Evolutionary conservation across 345 rosid species (phyloP).

Genomic region (Eucalyptus camaldulensis): DNA sequence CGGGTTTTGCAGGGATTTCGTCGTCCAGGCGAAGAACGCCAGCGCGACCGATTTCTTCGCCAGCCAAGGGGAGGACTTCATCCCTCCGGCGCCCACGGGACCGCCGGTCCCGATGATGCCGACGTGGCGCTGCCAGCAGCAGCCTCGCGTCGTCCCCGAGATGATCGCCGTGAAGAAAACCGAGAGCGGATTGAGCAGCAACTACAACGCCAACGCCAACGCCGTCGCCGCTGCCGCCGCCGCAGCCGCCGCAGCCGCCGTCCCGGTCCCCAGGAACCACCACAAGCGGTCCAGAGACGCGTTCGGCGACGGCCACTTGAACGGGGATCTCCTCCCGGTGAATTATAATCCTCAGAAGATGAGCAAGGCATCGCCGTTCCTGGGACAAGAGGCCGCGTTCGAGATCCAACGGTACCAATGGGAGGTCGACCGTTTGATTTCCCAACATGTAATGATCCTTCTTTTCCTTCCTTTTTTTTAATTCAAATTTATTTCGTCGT

Average conservation of each 20-base stretch:
- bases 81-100: neutral
- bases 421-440: slow-evolving; percentile 42
- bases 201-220: neutral
- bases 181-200: neutral
- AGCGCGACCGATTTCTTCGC: neutral
- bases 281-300: slow-evolving; percentile 19
- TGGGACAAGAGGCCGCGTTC: slow-evolving; percentile 17
- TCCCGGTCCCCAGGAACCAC: neutral
- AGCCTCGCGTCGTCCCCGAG: neutral
- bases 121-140: neutral
- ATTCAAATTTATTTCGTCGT: neutral
- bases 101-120: neutral
- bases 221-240: neutral
- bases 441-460: slow-evolving; percentile 24
- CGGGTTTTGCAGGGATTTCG: neutral
- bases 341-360: slow-evolving; percentile 8
- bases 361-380: slow-evolving; percentile 11
- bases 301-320: slow-evolving; percentile 4
- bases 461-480: neutral
- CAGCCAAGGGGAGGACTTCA: neutral
- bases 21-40: neutral
- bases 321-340: neutral
- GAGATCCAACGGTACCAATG: slow-evolving; percentile 50
- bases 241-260: neutral
- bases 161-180: neutral